A percentile compares a stretch with the other conserved stretches of the same genome.
Conservation (phyloP, 2,329 filamentous ascomycete genomes). For the Cytospora mali region DNA sequence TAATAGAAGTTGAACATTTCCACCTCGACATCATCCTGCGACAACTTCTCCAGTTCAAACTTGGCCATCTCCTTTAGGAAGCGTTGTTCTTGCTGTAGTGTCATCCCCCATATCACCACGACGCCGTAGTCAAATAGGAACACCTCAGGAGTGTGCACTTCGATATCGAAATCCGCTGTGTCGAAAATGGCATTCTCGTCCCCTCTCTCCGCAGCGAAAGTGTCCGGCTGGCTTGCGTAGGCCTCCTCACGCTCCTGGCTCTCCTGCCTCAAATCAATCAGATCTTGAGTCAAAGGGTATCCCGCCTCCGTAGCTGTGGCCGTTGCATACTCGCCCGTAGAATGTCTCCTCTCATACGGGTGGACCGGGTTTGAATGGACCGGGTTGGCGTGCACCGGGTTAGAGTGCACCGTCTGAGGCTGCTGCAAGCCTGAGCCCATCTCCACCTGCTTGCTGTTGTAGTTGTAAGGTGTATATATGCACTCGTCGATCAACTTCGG, state of each 20-base stretch:
- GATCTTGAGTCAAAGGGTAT: slow-evolving; percentile 62
- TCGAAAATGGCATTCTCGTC: slow-evolving; percentile 42
- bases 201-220: slow-evolving; percentile 31
- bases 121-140: slow-evolving; percentile 98
- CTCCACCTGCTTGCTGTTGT: slow-evolving; percentile 54
- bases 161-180: slow-evolving; percentile 75
- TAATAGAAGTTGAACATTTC: slow-evolving; percentile 99
- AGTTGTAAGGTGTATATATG: slow-evolving; percentile 92
- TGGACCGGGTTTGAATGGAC: slow-evolving; percentile 43
- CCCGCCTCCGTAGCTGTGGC: slow-evolving; percentile 22
- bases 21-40: slow-evolving; percentile 85
- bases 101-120: slow-evolving; percentile 98
- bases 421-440: slow-evolving; percentile 11
- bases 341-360: slow-evolving; percentile 69
- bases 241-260: slow-evolving; percentile 35
- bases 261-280: slow-evolving; percentile 62
- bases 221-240: slow-evolving; percentile 40
- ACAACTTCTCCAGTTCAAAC: slow-evolving; percentile 89
- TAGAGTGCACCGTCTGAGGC: slow-evolving; percentile 38
- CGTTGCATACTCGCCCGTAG: slow-evolving; percentile 60
- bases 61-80: slow-evolving; percentile 94
- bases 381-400: slow-evolving; percentile 46
- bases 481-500: slow-evolving; percentile 97
- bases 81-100: slow-evolving; percentile 80
- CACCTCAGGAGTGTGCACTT: slow-evolving; percentile 88